Conservation (phyloP, 257 asterid species). For the Nicotiana otophora region DNA sequence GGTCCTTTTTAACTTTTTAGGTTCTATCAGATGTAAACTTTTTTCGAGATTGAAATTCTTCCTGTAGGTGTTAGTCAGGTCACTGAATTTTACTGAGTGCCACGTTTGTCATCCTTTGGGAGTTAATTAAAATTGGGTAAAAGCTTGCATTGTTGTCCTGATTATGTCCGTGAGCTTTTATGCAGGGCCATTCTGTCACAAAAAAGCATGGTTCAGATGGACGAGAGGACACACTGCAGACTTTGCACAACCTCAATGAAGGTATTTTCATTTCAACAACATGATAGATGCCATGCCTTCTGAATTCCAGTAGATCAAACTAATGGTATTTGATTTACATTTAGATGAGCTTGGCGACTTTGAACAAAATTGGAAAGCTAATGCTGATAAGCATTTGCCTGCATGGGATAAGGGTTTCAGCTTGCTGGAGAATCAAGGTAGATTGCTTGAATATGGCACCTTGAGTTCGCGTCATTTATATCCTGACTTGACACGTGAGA, state of each 20-base stretch:
- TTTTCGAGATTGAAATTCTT: background rate
- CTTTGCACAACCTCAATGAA: slow-evolving; percentile 83
- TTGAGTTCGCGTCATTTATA: background rate
- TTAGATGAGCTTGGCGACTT: slow-evolving; percentile 68
- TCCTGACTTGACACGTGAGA: background rate
- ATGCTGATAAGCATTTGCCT: slow-evolving; percentile 57
- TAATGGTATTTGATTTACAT: slow-evolving; percentile 2
- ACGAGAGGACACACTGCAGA: slow-evolving; percentile 53
- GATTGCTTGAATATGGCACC: background rate
- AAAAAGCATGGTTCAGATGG: slow-evolving; percentile 50
- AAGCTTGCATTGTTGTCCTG: background rate
- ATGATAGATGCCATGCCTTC: background rate
- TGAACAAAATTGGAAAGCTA: slow-evolving; percentile 67
- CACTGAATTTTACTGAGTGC: background rate
- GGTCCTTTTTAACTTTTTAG: background rate
- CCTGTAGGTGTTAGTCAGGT: background rate
- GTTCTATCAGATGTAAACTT: background rate
- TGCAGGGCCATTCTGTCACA: slow-evolving; percentile 76
- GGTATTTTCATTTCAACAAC: slow-evolving; percentile 31
- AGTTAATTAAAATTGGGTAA: background rate
- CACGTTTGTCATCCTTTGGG: background rate
- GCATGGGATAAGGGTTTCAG: slow-evolving; percentile 63
- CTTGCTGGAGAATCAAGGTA: slow-evolving; percentile 55
- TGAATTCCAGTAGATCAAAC: background rate
- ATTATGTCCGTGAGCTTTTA: background rate